These are phyloP conservation scores for Lentithecium fluviatile DNA, from an alignment of 495 filamentous ascomycete species.

Conservation along the genomic window DNA sequence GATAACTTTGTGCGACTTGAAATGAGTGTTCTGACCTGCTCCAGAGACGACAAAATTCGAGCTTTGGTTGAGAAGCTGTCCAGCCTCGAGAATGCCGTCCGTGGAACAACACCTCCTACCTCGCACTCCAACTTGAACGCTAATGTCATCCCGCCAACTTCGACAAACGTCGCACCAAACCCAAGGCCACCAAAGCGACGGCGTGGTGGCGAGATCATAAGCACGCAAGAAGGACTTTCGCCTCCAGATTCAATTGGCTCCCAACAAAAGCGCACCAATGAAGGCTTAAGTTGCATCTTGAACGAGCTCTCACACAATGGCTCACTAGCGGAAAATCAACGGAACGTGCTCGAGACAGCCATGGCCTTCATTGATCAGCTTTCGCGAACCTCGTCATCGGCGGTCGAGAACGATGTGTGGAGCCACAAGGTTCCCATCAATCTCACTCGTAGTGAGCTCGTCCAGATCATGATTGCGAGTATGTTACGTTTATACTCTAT, in stretches of 20 bases:
- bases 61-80: constrained; percentile 12
- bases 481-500: background rate
- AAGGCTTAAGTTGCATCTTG: constrained; percentile 1
- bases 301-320: constrained; percentile 16
- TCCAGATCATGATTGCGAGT: constrained; percentile 8
- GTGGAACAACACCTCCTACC: background rate
- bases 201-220: background rate
- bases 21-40: background rate
- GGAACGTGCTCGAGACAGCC: constrained; percentile 8
- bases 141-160: background rate
- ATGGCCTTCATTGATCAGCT: constrained; percentile 14
- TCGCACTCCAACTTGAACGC: too few species aligned
- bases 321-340: constrained; percentile 7
- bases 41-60: constrained; percentile 14
- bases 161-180: background rate
- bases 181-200: constrained; percentile 2
- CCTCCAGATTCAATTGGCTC: background rate
- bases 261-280: background rate
- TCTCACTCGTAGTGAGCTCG: background rate
- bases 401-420: background rate
- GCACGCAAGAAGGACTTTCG: background rate
- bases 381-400: background rate
- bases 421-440: background rate
- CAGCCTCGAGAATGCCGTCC: constrained; percentile 4
- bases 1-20: background rate